phyloP scores from a whole-genome alignment of 352 stramenopile species.

The Peronospora belbahrii region DNA sequence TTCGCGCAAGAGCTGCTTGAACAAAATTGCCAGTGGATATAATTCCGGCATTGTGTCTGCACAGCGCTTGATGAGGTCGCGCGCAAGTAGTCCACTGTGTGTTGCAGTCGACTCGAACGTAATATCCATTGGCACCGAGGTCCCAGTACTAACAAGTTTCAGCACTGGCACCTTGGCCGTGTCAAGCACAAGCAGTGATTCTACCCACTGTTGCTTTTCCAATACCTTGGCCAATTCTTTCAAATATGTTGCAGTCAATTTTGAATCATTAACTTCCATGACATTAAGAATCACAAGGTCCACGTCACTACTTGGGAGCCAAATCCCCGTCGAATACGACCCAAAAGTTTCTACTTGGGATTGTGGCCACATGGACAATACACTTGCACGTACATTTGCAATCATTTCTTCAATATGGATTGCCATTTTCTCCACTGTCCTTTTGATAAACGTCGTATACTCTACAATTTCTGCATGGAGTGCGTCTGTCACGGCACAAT shows the following conservation, averaged over 20 bases:
- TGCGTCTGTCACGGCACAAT: slow-evolving; percentile 30
- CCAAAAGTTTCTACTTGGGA: slow-evolving; percentile 77
- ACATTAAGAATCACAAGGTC: slow-evolving; percentile 78
- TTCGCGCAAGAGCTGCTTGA: slow-evolving; percentile 87
- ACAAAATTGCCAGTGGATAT: slow-evolving; percentile 83
- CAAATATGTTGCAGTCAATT: slow-evolving; percentile 49
- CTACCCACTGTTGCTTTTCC: slow-evolving; percentile 62
- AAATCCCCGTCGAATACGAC: slow-evolving; percentile 83
- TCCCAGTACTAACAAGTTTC: slow-evolving; percentile 70
- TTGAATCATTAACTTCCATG: slow-evolving; percentile 53
- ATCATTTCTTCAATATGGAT: slow-evolving; percentile 84
- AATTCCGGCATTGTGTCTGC: slow-evolving; percentile 79
- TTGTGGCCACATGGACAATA: slow-evolving; percentile 62
- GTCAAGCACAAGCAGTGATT: slow-evolving; percentile 75
- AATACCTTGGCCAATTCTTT: slow-evolving; percentile 49
- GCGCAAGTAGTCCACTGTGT: slow-evolving; percentile 71
- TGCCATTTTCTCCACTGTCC: slow-evolving; percentile 63
- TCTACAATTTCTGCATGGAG: slow-evolving; percentile 78
- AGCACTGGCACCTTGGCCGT: slow-evolving; percentile 78
- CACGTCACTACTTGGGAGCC: slow-evolving; percentile 80
- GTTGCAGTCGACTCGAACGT: slow-evolving; percentile 79
- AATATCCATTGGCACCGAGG: slow-evolving; percentile 78
- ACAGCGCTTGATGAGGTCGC: slow-evolving; percentile 82
- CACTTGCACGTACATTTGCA: slow-evolving; percentile 54
- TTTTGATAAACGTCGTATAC: slow-evolving; percentile 63